These are phyloP conservation scores for Globisporangium splendens DNA, from an alignment of 352 stramenopile genomes.

Conservation along the genomic window DNA sequence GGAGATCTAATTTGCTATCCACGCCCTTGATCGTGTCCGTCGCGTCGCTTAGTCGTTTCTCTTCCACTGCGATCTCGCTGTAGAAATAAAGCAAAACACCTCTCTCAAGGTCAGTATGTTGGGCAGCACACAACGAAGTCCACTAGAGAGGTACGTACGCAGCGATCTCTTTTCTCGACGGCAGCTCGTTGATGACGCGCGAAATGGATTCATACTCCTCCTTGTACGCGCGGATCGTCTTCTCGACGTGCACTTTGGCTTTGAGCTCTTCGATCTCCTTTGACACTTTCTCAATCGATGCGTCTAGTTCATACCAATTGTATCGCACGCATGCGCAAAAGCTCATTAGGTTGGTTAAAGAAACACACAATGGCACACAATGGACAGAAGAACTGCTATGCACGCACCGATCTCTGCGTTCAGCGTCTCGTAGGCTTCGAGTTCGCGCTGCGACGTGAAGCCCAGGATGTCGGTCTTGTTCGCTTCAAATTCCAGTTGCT, in stretches of 20 bases:
- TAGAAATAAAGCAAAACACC: neutral
- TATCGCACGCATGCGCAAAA: no score
- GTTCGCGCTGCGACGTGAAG: conserved; percentile 76
- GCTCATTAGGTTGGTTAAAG: no score
- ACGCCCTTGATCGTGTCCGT: conserved; percentile 49
- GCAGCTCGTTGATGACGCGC: conserved; percentile 77
- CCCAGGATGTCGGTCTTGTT: conserved; percentile 80
- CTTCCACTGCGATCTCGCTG: conserved; percentile 54
- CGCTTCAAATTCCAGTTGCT: conserved; percentile 81
- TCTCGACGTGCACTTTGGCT: conserved; percentile 68
- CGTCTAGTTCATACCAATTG: conserved; percentile 26
- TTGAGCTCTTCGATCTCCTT: conserved; percentile 81
- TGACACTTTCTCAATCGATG: conserved; percentile 53
- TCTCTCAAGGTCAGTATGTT: no score
- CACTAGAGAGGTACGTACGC: conserved; percentile 24
- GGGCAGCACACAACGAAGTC: no score
- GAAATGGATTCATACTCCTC: conserved; percentile 88
- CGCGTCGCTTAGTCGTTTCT: conserved; percentile 55
- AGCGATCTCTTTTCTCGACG: conserved; percentile 57
- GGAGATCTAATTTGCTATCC: conserved; percentile 60
- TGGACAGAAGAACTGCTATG: no score
- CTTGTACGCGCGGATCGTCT: conserved; percentile 77
- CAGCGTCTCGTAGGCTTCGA: conserved; percentile 78
- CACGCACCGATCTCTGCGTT: conserved; percentile 69
- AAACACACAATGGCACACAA: no score